These are phyloP conservation scores for Botrytis fragariae DNA, from an alignment of 2,329 filamentous ascomycete genomes.

Conservation along the genomic window DNA sequence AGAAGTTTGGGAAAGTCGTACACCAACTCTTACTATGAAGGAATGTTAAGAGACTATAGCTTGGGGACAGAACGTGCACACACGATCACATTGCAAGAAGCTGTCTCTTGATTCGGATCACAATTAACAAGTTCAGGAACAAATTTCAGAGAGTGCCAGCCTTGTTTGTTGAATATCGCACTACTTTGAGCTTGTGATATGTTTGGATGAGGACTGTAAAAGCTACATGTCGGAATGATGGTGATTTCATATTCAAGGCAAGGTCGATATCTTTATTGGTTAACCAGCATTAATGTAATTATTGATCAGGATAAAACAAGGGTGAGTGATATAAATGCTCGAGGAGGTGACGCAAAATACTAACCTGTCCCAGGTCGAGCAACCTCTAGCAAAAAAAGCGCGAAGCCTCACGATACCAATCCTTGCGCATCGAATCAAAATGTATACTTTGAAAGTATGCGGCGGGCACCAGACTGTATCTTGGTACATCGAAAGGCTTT, in stretches of 20 bases:
- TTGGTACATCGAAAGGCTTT: too few relatives aligned
- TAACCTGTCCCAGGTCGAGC: neutral
- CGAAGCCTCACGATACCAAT: too few relatives aligned
- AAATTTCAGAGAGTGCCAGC: constrained; percentile 36
- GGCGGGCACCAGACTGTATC: too few relatives aligned
- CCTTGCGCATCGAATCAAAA: too few relatives aligned
- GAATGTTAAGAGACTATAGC: constrained; percentile 33
- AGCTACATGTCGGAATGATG: constrained; percentile 35
- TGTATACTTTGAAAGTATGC: neutral
- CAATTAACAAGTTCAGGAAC: constrained; percentile 35
- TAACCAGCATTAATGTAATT: constrained; percentile 35
- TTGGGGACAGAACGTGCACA: constrained; percentile 29
- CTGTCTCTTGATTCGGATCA: constrained; percentile 31
- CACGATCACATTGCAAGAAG: constrained; percentile 31
- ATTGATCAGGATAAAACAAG: constrained; percentile 33
- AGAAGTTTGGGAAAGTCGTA: constrained; percentile 30
- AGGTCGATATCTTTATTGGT: too few relatives aligned
- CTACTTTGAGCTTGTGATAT: constrained; percentile 25
- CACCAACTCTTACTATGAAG: constrained; percentile 30
- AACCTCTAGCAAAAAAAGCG: constrained; percentile 18
- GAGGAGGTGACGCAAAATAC: neutral
- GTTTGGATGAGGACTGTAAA: constrained; percentile 34
- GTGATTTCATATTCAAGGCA: constrained; percentile 33
- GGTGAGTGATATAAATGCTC: constrained; percentile 21
- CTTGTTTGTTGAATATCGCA: constrained; percentile 16